Base-by-base conservation (phyloP, 768 basidiomycete genomes). In the Porphyrellus cyaneotinctus region DNA sequence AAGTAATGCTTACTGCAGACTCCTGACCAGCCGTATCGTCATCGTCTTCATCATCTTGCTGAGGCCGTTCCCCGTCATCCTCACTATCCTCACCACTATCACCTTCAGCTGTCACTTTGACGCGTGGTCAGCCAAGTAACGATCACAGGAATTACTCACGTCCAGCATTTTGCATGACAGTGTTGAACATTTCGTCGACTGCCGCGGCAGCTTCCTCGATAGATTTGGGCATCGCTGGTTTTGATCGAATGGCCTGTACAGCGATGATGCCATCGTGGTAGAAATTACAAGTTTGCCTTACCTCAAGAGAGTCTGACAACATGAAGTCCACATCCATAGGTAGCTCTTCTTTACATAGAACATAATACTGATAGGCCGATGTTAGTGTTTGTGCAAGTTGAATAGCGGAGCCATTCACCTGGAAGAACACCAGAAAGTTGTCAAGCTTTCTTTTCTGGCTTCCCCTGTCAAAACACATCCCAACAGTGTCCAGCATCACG, bases 291-390 rank as follows among this genome's bases (percentile, higher is more conserved):
- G 23, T 30, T 30, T 17, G 5, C 53, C 72, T 59, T 58, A 92
- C 92, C 74, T 98, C 95, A 10, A 99, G 70, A 1, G 95, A 97
- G 68, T 99, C 97, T 0, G 84, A 83, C 8, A 97, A 69, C 92
- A 97, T 95, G 71, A 98, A 99, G 48, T 97, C 95, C 12, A 97
- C 88, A 57, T 99, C 97, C 94, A 97, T 95, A 0, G 97, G 87
- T n/a, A 95, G 68, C 22, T 83, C 75, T 41, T 85, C 79, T 72
- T 99, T 99, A 74, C 89, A 91, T n/a, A 86, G 77, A 15, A 89
- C 76, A 68, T 98, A 99, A 53, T 94, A 86, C 82, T 86, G 54
- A 45, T 20, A 7, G 22, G 33, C 33, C 26, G 37, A 31, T 14
- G 46, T 60, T n/a, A 55, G 47, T 44, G 26, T 45, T 37, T 42